These are phyloP conservation scores for Daphne laureola DNA, from an alignment of 441 rosid genomes.

Conservation along the genomic window DNA sequence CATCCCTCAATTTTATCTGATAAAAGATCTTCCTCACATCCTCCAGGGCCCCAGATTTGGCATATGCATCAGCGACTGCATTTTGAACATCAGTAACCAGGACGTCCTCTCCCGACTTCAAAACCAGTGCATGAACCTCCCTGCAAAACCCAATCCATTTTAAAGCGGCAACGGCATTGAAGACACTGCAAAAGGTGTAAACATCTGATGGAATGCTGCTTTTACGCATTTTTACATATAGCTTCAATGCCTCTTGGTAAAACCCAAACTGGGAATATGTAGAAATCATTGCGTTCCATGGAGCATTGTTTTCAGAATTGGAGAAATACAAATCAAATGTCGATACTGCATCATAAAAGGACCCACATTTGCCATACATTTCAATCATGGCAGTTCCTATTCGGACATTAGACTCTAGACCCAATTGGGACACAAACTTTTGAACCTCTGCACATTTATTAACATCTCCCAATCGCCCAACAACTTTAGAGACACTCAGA, in stretches of 20 bases:
- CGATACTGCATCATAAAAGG: constrained; percentile 22
- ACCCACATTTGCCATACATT: constrained; percentile 35
- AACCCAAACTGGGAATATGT: constrained; percentile 20
- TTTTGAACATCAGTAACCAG: constrained; percentile 23
- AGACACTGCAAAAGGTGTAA: constrained; percentile 32
- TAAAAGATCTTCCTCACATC: constrained; percentile 30
- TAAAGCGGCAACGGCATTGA: constrained; percentile 25
- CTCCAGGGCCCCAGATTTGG: constrained; percentile 34
- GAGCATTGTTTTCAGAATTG: constrained; percentile 17
- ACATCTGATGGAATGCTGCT: constrained; percentile 20
- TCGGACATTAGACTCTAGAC: constrained; percentile 21
- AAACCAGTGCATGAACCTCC: constrained; percentile 31
- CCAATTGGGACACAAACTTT: constrained; percentile 20
- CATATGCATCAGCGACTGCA: constrained; percentile 37
- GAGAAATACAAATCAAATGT: constrained; percentile 23
- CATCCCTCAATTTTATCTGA: constrained; percentile 19
- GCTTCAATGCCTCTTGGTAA: constrained; percentile 23
- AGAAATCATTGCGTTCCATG: constrained; percentile 42
- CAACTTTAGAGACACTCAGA: constrained; percentile 27
- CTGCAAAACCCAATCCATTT: constrained; percentile 21
- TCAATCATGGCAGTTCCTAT: constrained; percentile 43
- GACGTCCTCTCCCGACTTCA: constrained; percentile 21
- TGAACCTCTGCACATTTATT: constrained; percentile 25
- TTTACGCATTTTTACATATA: constrained; percentile 29
- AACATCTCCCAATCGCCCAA: constrained; percentile 29